Percentiles rank a stretch among this genome's conserved stretches.
Conservation (phyloP, 1,139 yeast species). For the Hemisphaericaspora xylofermentans region DNA sequence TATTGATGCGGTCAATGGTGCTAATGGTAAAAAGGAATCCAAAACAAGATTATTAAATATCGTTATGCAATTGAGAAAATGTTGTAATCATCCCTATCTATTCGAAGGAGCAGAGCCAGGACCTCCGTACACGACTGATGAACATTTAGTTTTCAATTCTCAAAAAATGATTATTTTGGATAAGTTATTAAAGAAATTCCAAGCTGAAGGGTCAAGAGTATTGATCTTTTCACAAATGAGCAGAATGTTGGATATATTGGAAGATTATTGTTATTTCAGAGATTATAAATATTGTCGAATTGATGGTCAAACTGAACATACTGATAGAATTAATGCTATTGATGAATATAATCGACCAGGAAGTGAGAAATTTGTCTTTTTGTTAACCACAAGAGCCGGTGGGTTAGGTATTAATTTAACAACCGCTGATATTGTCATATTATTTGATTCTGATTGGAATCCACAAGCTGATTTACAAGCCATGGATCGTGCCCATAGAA, state of each 20-base stretch:
- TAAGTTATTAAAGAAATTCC: slow-evolving; percentile 59
- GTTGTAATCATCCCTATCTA: slow-evolving; percentile 80
- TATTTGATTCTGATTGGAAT: slow-evolving; percentile 83
- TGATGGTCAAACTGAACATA: slow-evolving; percentile 80
- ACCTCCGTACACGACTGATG: slow-evolving; percentile 82
- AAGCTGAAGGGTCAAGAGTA: slow-evolving; percentile 70
- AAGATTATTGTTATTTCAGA: slow-evolving; percentile 72
- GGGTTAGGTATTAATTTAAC: slow-evolving; percentile 84
- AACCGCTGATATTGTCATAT: slow-evolving; percentile 69
- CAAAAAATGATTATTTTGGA: slow-evolving; percentile 74
- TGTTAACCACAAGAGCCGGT: slow-evolving; percentile 81
- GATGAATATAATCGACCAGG: slow-evolving; percentile 75
- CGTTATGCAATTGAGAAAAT: slow-evolving; percentile 81
- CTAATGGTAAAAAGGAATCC: slow-evolving; percentile 70
- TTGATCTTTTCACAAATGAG: slow-evolving; percentile 82
- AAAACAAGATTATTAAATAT: slow-evolving; percentile 73
- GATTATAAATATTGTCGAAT: slow-evolving; percentile 71
- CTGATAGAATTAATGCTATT: slow-evolving; percentile 71
- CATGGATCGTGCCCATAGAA: slow-evolving; percentile 87
- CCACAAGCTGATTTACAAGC: slow-evolving; percentile 88
- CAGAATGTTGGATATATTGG: slow-evolving; percentile 73
- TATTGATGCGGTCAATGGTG: slow-evolving; percentile 81
- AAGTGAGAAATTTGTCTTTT: slow-evolving; percentile 65
- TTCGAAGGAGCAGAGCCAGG: slow-evolving; percentile 90
- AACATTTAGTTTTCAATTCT: slow-evolving; percentile 70